A percentile compares a stretch with the other conserved stretches of the same genome.
Evolutionary conservation across 805 yeast genomes (phyloP).

Genomic region (Teunomyces pallodes): DNA sequence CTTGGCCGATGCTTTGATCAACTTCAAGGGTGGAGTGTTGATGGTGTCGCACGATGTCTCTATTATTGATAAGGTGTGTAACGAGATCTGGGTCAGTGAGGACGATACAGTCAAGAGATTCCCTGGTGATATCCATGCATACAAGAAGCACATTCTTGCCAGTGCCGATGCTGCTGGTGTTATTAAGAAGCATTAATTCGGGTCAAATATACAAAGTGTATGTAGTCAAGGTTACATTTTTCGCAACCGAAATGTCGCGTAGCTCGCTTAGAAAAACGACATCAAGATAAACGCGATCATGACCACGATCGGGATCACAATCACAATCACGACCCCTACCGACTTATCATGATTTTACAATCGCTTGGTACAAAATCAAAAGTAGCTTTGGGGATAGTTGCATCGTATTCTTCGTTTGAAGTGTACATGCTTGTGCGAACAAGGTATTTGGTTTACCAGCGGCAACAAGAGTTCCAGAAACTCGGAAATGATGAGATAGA

Average conservation of each 20-base stretch:
- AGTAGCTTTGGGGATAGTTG: constrained; percentile 42
- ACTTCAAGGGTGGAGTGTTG: constrained; percentile 91
- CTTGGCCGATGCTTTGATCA: constrained; percentile 79
- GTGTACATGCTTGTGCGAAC: constrained; percentile 57
- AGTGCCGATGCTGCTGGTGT: constrained; percentile 85
- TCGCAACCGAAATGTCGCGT: neutral
- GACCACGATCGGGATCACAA: too few species aligned
- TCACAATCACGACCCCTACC: neutral
- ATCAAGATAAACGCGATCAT: neutral
- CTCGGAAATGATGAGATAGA: constrained; percentile 7
- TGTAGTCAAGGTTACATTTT: neutral
- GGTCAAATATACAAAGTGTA: neutral
- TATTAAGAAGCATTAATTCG: constrained; percentile 68
- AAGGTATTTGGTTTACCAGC: constrained; percentile 47
- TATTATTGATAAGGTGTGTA: constrained; percentile 83
- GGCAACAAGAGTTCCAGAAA: constrained; percentile 28
- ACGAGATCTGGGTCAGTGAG: constrained; percentile 95
- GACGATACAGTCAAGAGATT: constrained; percentile 74
- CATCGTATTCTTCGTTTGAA: constrained; percentile 64
- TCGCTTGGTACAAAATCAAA: constrained; percentile 26
- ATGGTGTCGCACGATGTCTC: constrained; percentile 98
- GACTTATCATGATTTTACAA: neutral
- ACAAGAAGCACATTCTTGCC: constrained; percentile 81
- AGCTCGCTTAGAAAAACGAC: neutral
- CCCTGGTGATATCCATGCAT: constrained; percentile 80